Evolutionary conservation across 169 alveolate genomes (phyloP).

Genomic region (Neospora caninum): DNA sequence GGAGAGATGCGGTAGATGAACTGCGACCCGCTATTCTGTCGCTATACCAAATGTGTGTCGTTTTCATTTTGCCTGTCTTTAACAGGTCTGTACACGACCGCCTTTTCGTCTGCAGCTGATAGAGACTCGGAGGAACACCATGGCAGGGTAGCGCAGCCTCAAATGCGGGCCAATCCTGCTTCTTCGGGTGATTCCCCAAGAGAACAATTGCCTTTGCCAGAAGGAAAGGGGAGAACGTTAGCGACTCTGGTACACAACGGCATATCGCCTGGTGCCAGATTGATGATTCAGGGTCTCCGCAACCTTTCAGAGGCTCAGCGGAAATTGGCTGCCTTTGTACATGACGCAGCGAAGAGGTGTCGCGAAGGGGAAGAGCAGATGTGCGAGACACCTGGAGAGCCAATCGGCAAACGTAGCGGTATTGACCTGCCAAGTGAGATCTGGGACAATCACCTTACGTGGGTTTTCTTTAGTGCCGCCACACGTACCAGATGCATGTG

Average conservation of each 20-base stretch:
- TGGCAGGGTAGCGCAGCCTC: neutral
- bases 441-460: too few relatives aligned
- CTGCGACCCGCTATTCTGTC: neutral
- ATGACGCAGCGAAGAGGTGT: slow-evolving; percentile 11
- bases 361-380: neutral
- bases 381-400: slow-evolving; percentile 23
- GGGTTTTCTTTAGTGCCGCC: too few relatives aligned
- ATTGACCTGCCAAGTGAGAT: neutral
- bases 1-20: too few relatives aligned
- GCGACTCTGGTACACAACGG: neutral
- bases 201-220: neutral
- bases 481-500: too few relatives aligned
- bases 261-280: neutral
- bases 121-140: neutral
- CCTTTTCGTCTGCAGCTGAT: neutral
- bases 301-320: neutral
- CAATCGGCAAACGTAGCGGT: neutral
- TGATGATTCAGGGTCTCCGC: neutral
- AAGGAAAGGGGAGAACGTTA: neutral
- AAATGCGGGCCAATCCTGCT: neutral
- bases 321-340: neutral
- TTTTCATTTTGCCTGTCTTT: neutral
- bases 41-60: neutral
- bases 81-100: neutral
- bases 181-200: neutral